phyloP scores from a whole-genome alignment of 345 rosid species.

The Eucalyptus regnans region DNA sequence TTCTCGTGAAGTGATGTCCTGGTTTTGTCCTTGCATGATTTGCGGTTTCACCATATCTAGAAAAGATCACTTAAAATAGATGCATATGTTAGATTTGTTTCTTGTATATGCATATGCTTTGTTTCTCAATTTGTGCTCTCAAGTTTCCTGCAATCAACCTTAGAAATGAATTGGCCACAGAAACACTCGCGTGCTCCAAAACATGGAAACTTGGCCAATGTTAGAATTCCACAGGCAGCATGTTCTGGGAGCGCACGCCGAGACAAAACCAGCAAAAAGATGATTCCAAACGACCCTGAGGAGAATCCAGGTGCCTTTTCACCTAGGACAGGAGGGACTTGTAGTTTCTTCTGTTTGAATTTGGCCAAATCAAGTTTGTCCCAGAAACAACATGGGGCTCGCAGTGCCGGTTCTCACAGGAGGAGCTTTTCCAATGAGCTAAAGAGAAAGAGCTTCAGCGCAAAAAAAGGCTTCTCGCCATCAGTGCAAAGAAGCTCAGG shows the following conservation, averaged over 20 bases:
- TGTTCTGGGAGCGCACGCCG: background rate
- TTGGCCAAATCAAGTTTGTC: background rate
- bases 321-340: background rate
- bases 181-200: background rate
- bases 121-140: background rate
- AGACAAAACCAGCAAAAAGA: background rate
- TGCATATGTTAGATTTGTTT: background rate
- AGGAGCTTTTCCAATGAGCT: background rate
- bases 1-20: background rate
- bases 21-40: background rate
- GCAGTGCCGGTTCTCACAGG: background rate
- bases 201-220: background rate
- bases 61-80: background rate
- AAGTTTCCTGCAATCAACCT: background rate
- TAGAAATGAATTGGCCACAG: background rate
- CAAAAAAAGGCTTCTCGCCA: background rate
- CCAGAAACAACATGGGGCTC: background rate
- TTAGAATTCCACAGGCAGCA: background rate
- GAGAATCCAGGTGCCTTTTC: background rate
- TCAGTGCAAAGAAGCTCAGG: background rate
- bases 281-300: background rate
- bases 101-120: background rate
- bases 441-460: background rate
- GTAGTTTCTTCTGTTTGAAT: background rate
- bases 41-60: background rate